Evolutionary conservation across 441 rosid genomes (phyloP), one percentile per base, ranked within the genome.

Genomic region (Euphorbia celastroides): DNA sequence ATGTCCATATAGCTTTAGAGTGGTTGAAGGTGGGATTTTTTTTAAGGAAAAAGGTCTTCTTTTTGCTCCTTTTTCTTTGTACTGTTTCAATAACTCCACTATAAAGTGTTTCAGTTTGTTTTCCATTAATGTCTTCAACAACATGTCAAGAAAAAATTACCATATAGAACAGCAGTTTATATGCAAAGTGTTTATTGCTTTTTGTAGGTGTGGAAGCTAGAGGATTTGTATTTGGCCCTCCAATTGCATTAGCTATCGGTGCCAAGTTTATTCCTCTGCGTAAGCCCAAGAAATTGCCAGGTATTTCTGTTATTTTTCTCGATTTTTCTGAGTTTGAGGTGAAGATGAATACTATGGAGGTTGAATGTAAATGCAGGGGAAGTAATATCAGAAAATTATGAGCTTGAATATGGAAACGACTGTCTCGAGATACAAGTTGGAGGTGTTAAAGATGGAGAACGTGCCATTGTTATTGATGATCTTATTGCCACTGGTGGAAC

Each of bases 401-500:
- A 63, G 62, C 85, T 94, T 30, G 99, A 94, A 75, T 91, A 94
- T 67, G 97, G 99, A 63, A 82, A 76, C 1, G 99, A 94, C 74
- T 82, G 97, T 62, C 76, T 94, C 12, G 96, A 89, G 82, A 88
- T 94, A 90, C 96, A 89, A 30, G 85, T 86, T 14, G 93, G 80
- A 10, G 96, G 94, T 16, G 88, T 94, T 23, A 51, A 81, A 72
- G 71, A 81, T 0, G 84, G 86, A 3, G 99, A 94, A 58, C 97
- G 96, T 1, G 93, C 82, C 19, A 72, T 94, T 44, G 76, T 91
- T 32, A 85, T 91, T 0, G 99, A 94, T 72, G 99, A 94, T 80
- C 77, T 94, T 60, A 96, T 94, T 1, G 99, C 99, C 60, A 91
- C 99, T 0, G 99, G 99, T 0, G 97, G 97, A 36, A 91, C 99